These are phyloP conservation scores for Nakazawaea sp. DNA, from an alignment of 805 yeast genomes.

Conservation along the genomic window DNA sequence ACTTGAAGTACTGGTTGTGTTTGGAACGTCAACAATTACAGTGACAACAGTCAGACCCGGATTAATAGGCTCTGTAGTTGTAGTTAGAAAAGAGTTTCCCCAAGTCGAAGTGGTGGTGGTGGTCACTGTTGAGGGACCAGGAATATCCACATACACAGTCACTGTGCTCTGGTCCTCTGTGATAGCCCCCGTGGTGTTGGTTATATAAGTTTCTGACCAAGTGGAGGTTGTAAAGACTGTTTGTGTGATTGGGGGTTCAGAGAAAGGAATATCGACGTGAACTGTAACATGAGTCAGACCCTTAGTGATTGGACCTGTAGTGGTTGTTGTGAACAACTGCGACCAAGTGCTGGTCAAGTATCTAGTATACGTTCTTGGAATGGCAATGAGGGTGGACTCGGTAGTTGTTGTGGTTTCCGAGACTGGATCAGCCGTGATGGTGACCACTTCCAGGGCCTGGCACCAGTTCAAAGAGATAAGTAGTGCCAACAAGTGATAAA, in stretches of 20 bases:
- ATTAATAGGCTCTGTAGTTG: conserved; percentile 4
- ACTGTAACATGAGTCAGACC: conserved; percentile 7
- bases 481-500: too few species aligned
- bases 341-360: conserved; percentile 1
- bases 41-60: conserved; percentile 6
- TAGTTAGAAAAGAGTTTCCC: not conserved
- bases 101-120: conserved; percentile 1
- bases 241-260: conserved; percentile 2
- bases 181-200: conserved; percentile 3
- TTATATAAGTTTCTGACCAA: not conserved
- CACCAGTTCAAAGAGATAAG: too few species aligned
- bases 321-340: not conserved
- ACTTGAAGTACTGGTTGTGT: not conserved
- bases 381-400: not conserved
- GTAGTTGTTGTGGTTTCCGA: conserved; percentile 4
- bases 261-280: not conserved
- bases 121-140: not conserved
- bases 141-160: conserved; percentile 2
- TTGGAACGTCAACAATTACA: conserved; percentile 3
- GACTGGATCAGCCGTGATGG: too few species aligned
- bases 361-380: conserved; percentile 3
- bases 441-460: too few species aligned
- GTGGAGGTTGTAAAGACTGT: conserved; percentile 1
- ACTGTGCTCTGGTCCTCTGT: not conserved
- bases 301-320: conserved; percentile 3